Conservation (phyloP, 1,139 yeast genomes). For the Pichia norvegensis region DNA sequence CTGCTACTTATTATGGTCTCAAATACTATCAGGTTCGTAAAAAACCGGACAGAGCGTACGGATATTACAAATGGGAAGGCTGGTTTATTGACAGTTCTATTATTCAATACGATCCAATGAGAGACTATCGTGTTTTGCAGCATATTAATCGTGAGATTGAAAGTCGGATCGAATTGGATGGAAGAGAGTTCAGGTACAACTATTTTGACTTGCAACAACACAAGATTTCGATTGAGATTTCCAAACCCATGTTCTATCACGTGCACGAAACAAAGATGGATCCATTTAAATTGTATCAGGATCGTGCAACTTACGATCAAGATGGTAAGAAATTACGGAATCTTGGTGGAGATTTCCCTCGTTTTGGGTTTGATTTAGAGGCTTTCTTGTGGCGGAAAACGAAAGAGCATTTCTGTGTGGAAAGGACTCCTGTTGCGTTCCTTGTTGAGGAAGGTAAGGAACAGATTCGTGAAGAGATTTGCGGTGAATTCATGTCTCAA, state of each 20-base stretch:
- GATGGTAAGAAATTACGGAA: constrained; percentile 22
- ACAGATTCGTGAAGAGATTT: constrained; percentile 15
- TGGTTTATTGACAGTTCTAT: constrained; percentile 21
- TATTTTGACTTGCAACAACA: constrained; percentile 19
- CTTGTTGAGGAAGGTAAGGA: constrained; percentile 11
- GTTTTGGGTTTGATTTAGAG: constrained; percentile 23
- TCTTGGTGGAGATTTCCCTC: constrained; percentile 24
- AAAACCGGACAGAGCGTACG: constrained; percentile 18
- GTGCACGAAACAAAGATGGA: constrained; percentile 36
- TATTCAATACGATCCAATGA: constrained; percentile 36
- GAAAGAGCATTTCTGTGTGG: constrained; percentile 23
- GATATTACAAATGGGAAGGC: constrained; percentile 13
- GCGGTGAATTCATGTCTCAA: constrained; percentile 20
- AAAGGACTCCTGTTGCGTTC: constrained; percentile 17
- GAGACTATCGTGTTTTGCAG: constrained; percentile 27
- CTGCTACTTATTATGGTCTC: constrained; percentile 42
- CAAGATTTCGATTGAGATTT: constrained; percentile 19
- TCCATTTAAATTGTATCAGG: constrained; percentile 21
- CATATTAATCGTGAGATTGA: constrained; percentile 13
- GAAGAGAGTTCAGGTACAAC: constrained; percentile 16
- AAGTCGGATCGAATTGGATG: constrained; percentile 11
- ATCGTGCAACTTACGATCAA: constrained; percentile 18
- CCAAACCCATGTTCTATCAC: constrained; percentile 32
- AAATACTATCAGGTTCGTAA: constrained; percentile 45
- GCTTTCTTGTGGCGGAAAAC: constrained; percentile 23